Base-by-base conservation (phyloP, 352 stramenopile species). In the Phytophthora pinifolia region DNA sequence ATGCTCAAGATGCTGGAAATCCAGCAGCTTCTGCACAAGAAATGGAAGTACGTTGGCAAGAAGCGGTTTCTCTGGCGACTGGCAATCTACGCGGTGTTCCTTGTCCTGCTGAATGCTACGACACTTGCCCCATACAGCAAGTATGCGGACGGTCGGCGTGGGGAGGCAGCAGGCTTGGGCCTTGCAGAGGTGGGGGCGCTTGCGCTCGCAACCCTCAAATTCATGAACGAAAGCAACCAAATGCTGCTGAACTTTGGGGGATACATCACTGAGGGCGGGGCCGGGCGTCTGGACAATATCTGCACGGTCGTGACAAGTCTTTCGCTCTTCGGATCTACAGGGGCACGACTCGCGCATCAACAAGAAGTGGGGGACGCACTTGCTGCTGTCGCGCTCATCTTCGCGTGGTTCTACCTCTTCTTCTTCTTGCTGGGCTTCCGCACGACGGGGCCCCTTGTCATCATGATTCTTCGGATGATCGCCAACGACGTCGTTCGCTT, bases 381-480 rank as follows among this genome's bases (percentile, higher is more conserved):
- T 15, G 60, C 59, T 1, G 72, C 72, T 9, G 59, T 79, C 1
- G 63, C 76, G 6, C 51, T 85, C 9, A 70, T 87, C 14, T 80
- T 79, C 46, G 65, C 74, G 38, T 87, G 76, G 70, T 74, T 83
- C 34, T 86, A 87, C 49, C 45, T 76, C 29, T 81, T 87, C 44
- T 89, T 84, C 58, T 89, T 89, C 60, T 46, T 89, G 14, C 43
- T 86, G 10, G 74, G 79, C 6, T 87, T 85, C 50, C 74, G 75
- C 42, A 72, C 65, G 14, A 87, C 76, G 4, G 76, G 79, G 6
- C 79, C 79, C 20, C 84, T 86, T 44, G 72, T 89, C 22, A 78
- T 87, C 41, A 87, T 84, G 76, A 83, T 89, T 37, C 50, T 83
- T 9, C 64, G 65, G 1, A 87, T 89, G 74, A 74, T 89, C 35